Evolutionary conservation across 176 grass and related monocot genomes (phyloP), one percentile per base, ranked within the genome.

Genomic region (Paspalum vaginatum): DNA sequence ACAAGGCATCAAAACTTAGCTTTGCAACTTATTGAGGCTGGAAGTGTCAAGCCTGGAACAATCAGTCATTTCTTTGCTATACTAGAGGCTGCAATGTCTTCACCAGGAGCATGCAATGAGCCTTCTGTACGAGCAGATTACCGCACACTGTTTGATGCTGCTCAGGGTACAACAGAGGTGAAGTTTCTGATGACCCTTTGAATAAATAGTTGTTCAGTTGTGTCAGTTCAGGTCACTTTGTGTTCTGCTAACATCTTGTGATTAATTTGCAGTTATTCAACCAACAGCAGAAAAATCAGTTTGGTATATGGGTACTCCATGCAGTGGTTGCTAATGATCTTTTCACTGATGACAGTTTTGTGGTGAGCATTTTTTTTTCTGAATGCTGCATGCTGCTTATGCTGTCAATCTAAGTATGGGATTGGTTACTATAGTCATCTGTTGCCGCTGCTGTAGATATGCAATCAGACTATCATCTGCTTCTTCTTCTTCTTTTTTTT

Each of bases 261-360:
- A 21, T 77, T 65, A 10, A 66, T 61, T 17, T 89, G 84, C 96
- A 99, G 96, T 75, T 68, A 68, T 89, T 99, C 45, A 72, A 69
- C 61, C 72, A 91, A 87, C 77, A 95, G 43, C 92, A 91, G 75
- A 98, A 89, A 78, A 93, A 91, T 74, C 90, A 87, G 38, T 79
- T 99, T 15, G 53, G 84, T 62, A 79, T 88, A 79, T 99, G 96
- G 96, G 56, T 81, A 55, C 67, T 99, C 82, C 90, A 86, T 72
- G 92, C 88, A 5, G 88, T 99, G 81, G 84, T 99, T 49, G 90
- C 96, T 79, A 99, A 99, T 84, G 96, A 99, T 81, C 92, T 99
- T n/a, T 91, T 81, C 37, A 95, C 96, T 42, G 96, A 99, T 65
- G 96, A 99, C 44, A 99, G 96, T 78, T 99, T 99, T 89, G 90